Evolutionary conservation across 2,329 filamentous ascomycete genomes (phyloP).

Genomic region (Furcasterigmium sp.): DNA sequence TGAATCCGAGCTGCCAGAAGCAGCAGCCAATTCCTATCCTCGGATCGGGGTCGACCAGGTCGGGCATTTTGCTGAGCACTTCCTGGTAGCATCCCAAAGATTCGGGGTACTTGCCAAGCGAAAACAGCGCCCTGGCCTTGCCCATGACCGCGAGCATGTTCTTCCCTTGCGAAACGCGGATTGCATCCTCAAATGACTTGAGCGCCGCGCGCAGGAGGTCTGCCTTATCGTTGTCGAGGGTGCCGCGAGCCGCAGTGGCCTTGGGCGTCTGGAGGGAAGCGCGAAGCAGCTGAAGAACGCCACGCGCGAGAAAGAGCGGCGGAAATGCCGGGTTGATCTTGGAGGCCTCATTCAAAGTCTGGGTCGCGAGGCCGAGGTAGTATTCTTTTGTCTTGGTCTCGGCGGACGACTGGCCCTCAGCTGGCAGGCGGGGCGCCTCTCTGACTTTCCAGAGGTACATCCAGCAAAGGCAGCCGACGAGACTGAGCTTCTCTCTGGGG

Average conservation of each 20-base stretch:
- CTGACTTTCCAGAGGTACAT: constrained; percentile 86
- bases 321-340: constrained; percentile 90
- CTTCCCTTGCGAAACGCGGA: constrained; percentile 74
- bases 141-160: constrained; percentile 93
- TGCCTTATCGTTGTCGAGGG: constrained; percentile 68
- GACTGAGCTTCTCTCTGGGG: constrained; percentile 77
- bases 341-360: constrained; percentile 89
- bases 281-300: constrained; percentile 80
- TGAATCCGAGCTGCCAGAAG: constrained; percentile 94
- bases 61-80: constrained; percentile 78
- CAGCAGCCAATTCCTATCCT: constrained; percentile 95
- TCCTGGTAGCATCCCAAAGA: constrained; percentile 83
- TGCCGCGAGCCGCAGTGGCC: constrained; percentile 56
- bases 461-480: constrained; percentile 84
- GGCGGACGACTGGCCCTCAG: constrained; percentile 58
- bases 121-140: constrained; percentile 80
- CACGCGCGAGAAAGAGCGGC: constrained; percentile 84
- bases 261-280: constrained; percentile 78
- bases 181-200: constrained; percentile 92
- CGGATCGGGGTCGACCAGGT: constrained; percentile 87
- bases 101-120: constrained; percentile 79
- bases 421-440: constrained; percentile 60
- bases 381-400: constrained; percentile 88
- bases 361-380: constrained; percentile 86
- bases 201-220: constrained; percentile 80